Base-by-base conservation (phyloP, 257 asterid species). In the Knoxia roxburghii region DNA sequence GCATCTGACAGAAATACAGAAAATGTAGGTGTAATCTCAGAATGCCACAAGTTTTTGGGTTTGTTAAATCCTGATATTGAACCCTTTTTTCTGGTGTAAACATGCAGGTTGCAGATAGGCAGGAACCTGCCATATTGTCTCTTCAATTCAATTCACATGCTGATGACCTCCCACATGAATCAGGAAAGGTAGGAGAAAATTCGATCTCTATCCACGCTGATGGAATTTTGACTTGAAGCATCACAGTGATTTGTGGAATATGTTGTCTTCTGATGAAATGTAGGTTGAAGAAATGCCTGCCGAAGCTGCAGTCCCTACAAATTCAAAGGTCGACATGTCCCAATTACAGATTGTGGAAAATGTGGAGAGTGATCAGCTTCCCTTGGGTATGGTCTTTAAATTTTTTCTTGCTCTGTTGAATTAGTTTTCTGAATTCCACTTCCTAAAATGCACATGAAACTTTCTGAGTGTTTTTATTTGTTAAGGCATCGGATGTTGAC, bases 331-430 rank as follows among this genome's bases (percentile, higher is more conserved):
- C 63, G 69, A 57, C 57, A 45, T 35, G 69, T 77, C 76, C 72
- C 74, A 75, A 69, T 70, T 82, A 68, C 59, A 40, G 46, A 57
- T 10, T 29, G 8, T 46, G 33, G 65, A 75, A 67, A 77, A 70
- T 59, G 46, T 54, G 62, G 57, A 70, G 32, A 68, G 50, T 45
- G 58, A 84, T 78, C 81, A 82, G 84, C 74, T 23, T 68, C 71
- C 41, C 18, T 59, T 39, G 53, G 73, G 76, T 66, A 74, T 30
- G 69, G 46, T 65, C 50, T 67, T 65, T 66, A 41, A 62, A 21
- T 17, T 27, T 33, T 52, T 33, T 26, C 48, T 51, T 7, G 35
- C 59, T 49, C 45, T 43, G 4, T 56, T 60, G 51, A 26, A 29
- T 37, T 59, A 60, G 27, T 67, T n/a, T 0, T 59, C 37, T 37